phyloP scores from a whole-genome alignment of 1,284 basidiomycete species.

The Trichosporon sp. region DNA sequence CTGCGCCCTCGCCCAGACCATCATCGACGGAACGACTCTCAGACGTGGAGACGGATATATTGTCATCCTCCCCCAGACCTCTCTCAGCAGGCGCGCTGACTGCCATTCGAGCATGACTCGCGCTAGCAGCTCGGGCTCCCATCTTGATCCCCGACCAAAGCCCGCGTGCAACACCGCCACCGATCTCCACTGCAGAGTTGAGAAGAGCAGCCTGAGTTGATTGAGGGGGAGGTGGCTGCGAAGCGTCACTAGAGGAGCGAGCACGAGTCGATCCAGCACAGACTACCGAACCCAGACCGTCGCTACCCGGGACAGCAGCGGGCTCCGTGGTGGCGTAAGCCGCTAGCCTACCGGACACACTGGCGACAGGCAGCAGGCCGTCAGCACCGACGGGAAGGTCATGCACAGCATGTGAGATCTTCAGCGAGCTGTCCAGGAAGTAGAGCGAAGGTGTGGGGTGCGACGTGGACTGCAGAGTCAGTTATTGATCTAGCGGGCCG shows the following conservation, averaged over 20 bases:
- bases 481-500: not conserved
- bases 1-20: not conserved
- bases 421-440: conserved; percentile 18
- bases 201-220: conserved; percentile 27
- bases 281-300: conserved; percentile 34
- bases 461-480: conserved; percentile 22
- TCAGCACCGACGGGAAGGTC: conserved; percentile 18
- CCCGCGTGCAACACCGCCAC: conserved; percentile 40
- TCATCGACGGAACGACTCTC: conserved; percentile 19
- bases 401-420: not conserved
- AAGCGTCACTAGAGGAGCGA: conserved; percentile 1
- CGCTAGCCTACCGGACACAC: conserved; percentile 34
- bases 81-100: conserved; percentile 33
- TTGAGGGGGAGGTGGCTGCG: not conserved
- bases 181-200: conserved; percentile 38
- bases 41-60: not conserved
- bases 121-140: conserved; percentile 35
- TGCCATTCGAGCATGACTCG: conserved; percentile 28
- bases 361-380: conserved; percentile 25
- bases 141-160: conserved; percentile 45
- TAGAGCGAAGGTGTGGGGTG: conserved; percentile 31
- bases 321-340: conserved; percentile 29
- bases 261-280: conserved; percentile 13
- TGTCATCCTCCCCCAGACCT: conserved; percentile 20
- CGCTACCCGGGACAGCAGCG: conserved; percentile 24